These are phyloP conservation scores for Neopestalotiopsis clavispora DNA, from an alignment of 2,329 filamentous ascomycete species.

Conservation along the genomic window DNA sequence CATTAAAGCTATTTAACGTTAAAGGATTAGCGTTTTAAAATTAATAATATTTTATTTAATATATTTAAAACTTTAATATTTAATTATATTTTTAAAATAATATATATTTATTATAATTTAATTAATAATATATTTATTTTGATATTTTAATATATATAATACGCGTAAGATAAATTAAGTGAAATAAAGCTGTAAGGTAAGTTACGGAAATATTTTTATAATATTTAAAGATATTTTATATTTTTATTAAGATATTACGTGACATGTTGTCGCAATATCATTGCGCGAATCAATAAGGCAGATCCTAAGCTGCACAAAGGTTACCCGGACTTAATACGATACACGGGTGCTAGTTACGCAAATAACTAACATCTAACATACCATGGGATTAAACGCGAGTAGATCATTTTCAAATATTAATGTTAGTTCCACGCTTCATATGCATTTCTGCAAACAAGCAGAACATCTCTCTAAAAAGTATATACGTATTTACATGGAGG, in stretches of 20 bases:
- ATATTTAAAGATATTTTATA: too few species aligned
- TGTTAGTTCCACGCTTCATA: background rate
- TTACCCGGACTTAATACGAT: too few species aligned
- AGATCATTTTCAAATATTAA: background rate
- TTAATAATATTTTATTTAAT: conserved; percentile 7
- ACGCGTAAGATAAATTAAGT: background rate
- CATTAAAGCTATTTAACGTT: conserved; percentile 16
- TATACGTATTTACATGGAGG: background rate
- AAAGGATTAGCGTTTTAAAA: conserved; percentile 16
- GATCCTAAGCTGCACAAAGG: too few species aligned
- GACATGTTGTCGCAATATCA: too few species aligned
- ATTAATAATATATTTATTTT: conserved; percentile 9
- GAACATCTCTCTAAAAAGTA: background rate
- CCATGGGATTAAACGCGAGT: too few species aligned
- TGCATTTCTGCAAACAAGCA: background rate
- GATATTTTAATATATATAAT: conserved; percentile 15
- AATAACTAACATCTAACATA: too few species aligned
- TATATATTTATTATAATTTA: conserved; percentile 2
- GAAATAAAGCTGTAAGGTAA: too few species aligned
- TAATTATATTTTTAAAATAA: conserved; percentile 15
- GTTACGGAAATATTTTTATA: too few species aligned
- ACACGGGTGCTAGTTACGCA: too few species aligned
- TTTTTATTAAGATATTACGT: too few species aligned
- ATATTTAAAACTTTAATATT: background rate
- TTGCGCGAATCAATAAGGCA: too few species aligned